phyloP scores from a whole-genome alignment of 345 rosid genomes.

The Rhizophora mangle region DNA sequence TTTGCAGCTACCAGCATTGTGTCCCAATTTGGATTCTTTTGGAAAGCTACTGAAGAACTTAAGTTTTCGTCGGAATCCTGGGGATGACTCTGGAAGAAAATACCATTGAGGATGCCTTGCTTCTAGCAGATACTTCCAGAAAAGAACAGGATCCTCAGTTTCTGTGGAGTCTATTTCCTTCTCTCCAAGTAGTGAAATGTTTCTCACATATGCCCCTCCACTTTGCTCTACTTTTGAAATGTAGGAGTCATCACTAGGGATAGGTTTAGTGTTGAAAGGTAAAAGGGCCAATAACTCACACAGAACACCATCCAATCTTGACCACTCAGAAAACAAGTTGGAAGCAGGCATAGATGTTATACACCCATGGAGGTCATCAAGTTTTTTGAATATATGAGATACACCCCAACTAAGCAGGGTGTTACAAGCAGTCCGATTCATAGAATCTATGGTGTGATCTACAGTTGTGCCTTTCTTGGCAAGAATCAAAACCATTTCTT shows the following conservation, averaged over 20 bases:
- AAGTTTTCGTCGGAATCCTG: conserved; percentile 19
- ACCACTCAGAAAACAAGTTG: conserved; percentile 9
- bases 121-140: conserved; percentile 22
- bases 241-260: conserved; percentile 2
- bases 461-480: neutral
- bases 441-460: neutral
- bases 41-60: neutral
- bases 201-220: neutral
- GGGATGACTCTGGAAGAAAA: conserved; percentile 16
- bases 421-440: neutral
- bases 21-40: neutral
- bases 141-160: conserved; percentile 2
- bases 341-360: neutral
- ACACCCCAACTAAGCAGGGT: conserved; percentile 13
- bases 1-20: neutral
- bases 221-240: conserved; percentile 18
- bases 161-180: neutral
- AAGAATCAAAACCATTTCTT: conserved; percentile 9
- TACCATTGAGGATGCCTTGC: conserved; percentile 24
- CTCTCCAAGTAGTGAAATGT: conserved; percentile 13
- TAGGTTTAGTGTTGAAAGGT: conserved; percentile 7
- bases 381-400: neutral
- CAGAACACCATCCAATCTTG: conserved; percentile 8
- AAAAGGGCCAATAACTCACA: conserved; percentile 4
- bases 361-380: neutral